Evolutionary conservation across 1,139 yeast species (phyloP).

Genomic region (Debaryomycetaceae sp.): DNA sequence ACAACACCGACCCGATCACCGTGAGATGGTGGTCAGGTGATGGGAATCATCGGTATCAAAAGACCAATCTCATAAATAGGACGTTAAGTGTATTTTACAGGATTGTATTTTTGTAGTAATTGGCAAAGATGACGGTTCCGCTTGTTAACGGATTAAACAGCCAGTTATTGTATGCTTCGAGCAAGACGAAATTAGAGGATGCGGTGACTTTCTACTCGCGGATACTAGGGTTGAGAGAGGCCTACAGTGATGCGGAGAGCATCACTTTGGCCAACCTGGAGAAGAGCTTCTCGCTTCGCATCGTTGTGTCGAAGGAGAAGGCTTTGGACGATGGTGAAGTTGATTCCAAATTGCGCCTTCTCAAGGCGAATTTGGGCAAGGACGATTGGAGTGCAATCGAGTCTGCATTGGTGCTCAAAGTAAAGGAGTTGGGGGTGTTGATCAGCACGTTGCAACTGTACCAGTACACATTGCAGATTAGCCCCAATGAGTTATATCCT

Average conservation of each 20-base stretch:
- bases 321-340: conserved; percentile 19
- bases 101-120: neutral
- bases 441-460: conserved; percentile 27
- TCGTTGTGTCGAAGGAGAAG: conserved; percentile 16
- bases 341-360: conserved; percentile 10
- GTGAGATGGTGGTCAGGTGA: conserved; percentile 2
- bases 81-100: neutral
- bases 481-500: conserved; percentile 67
- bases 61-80: neutral
- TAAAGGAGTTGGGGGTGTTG: conserved; percentile 31
- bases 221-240: conserved; percentile 34
- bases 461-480: conserved; percentile 30
- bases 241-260: conserved; percentile 16
- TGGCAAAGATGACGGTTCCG: conserved; percentile 22
- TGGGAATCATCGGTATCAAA: neutral
- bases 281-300: conserved; percentile 19
- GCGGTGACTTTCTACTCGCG: conserved; percentile 48
- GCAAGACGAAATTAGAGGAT: conserved; percentile 26
- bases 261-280: conserved; percentile 26
- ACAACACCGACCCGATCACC: conserved; percentile 7
- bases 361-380: conserved; percentile 23
- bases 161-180: conserved; percentile 43
- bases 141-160: conserved; percentile 53
- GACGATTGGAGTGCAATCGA: conserved; percentile 54
- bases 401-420: conserved; percentile 36